These are phyloP conservation scores for Graphiopsis chlorocephala DNA, from an alignment of 2,329 filamentous ascomycete species.

Conservation along the genomic window DNA sequence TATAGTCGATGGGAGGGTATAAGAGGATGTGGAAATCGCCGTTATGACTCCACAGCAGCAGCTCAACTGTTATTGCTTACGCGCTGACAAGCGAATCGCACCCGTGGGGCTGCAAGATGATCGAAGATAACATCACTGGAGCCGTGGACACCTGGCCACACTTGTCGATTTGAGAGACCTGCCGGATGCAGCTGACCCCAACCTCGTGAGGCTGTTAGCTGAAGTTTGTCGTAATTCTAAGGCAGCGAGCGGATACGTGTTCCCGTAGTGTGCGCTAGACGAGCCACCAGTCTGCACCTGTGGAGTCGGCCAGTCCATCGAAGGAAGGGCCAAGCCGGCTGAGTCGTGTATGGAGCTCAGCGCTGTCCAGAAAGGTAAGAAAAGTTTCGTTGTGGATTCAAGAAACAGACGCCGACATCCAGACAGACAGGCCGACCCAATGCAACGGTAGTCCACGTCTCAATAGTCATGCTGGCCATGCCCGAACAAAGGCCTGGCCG, in stretches of 20 bases:
- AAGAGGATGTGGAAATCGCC: constrained; percentile 7
- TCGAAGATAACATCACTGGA: constrained; percentile 5
- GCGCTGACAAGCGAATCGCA: background rate
- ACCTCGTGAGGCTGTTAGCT: constrained; percentile 1
- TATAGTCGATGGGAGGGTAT: constrained; percentile 14
- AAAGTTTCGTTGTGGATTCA: background rate
- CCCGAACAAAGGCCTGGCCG: background rate
- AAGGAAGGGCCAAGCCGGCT: constrained; percentile 13
- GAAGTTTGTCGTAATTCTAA: constrained; percentile 5
- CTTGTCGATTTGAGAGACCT: background rate
- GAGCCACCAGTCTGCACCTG: constrained; percentile 8
- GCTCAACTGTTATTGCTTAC: background rate
- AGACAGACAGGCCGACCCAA: constrained; percentile 4
- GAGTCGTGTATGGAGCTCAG: constrained; percentile 4
- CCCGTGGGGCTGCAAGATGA: background rate
- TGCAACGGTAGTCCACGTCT: background rate
- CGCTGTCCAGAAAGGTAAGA: constrained; percentile 4
- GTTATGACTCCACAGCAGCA: background rate
- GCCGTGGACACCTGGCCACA: background rate
- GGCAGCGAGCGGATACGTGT: background rate
- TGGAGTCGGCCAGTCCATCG: constrained; percentile 11
- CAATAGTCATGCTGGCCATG: background rate
- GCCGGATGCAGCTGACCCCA: constrained; percentile 3
- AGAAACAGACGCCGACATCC: background rate
- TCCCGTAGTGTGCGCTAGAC: constrained; percentile 7